phyloP scores from a whole-genome alignment of 495 filamentous ascomycete genomes.

The Neurospora sp. region DNA sequence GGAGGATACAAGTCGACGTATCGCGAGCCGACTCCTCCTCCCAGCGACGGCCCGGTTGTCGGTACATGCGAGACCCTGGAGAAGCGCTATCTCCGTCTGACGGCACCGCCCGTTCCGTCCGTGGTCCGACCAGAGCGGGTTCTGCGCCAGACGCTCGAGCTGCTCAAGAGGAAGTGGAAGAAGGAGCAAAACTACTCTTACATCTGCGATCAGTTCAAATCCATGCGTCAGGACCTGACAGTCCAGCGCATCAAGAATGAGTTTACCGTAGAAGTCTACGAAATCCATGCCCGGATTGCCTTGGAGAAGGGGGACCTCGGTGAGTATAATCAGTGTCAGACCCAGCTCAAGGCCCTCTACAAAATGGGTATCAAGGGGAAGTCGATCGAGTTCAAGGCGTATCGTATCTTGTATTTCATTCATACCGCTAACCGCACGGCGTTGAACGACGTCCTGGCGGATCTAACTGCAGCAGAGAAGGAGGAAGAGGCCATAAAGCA shows the following conservation, averaged over 20 bases:
- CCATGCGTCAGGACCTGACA: slow-evolving; percentile 92
- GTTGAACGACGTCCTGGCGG: slow-evolving; percentile 94
- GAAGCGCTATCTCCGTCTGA: slow-evolving; percentile 91
- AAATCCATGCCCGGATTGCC: slow-evolving; percentile 95
- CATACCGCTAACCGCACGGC: slow-evolving; percentile 97
- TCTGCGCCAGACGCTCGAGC: slow-evolving; percentile 71
- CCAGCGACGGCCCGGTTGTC: slow-evolving; percentile 66
- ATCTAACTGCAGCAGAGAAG: slow-evolving; percentile 96
- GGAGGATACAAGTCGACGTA: slow-evolving; percentile 52
- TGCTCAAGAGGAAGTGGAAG: slow-evolving; percentile 90
- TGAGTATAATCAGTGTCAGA: slow-evolving; percentile 99
- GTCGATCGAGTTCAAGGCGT: slow-evolving; percentile 93
- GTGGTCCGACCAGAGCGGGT: slow-evolving; percentile 78
- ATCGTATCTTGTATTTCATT: slow-evolving; percentile 99
- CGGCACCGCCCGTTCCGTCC: slow-evolving; percentile 73
- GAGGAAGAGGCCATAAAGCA: slow-evolving; percentile 74
- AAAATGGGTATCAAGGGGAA: slow-evolving; percentile 77
- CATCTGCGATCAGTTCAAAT: slow-evolving; percentile 99
- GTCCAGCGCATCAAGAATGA: slow-evolving; percentile 94
- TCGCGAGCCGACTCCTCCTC: slow-evolving; percentile 50
- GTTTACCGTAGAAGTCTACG: slow-evolving; percentile 92
- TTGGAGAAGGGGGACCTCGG: slow-evolving; percentile 97
- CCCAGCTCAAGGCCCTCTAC: slow-evolving; percentile 88
- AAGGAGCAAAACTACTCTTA: slow-evolving; percentile 89
- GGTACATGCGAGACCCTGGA: slow-evolving; percentile 78